Evolutionary conservation across 75 land plant species (phyloP).

Genomic region (Picea sitchensis): DNA sequence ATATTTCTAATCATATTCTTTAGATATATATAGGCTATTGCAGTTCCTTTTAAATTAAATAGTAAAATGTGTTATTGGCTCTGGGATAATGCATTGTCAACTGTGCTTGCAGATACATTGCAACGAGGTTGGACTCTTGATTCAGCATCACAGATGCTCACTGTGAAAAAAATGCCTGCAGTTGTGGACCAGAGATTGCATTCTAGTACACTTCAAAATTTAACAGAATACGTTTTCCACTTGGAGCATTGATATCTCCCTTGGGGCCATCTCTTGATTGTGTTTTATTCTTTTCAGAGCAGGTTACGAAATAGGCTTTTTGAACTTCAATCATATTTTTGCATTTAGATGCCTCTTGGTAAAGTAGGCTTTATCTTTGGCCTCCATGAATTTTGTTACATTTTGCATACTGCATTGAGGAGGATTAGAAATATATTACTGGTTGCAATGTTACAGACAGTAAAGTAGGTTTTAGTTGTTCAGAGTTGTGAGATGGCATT

Average conservation of each 20-base stretch:
- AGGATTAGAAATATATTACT: neutral
- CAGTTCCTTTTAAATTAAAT: no score
- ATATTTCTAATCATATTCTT: no score
- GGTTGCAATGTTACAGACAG: neutral
- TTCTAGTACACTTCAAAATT: slow-evolving; percentile 70
- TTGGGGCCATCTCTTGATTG: neutral
- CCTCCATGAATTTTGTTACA: neutral
- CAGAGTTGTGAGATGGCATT: neutral
- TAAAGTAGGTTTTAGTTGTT: neutral
- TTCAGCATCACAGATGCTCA: slow-evolving; percentile 64
- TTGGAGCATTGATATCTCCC: slow-evolving; percentile 65
- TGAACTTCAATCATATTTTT: neutral
- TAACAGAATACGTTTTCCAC: slow-evolving; percentile 95
- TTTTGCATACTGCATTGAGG: neutral
- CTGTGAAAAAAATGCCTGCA: slow-evolving; percentile 50
- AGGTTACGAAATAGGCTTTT: neutral
- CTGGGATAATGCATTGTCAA: neutral
- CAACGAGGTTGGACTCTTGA: slow-evolving; percentile 84
- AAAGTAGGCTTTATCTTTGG: neutral
- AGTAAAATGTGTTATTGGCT: no score
- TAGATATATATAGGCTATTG: no score
- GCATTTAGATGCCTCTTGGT: neutral
- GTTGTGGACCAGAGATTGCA: slow-evolving; percentile 80
- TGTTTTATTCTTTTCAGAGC: neutral
- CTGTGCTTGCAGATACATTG: slow-evolving; percentile 50